A percentile compares a stretch with the other conserved stretches of the same genome.
Conservation (phyloP, 768 basidiomycete species). For the Auriscalpium vulgare region DNA sequence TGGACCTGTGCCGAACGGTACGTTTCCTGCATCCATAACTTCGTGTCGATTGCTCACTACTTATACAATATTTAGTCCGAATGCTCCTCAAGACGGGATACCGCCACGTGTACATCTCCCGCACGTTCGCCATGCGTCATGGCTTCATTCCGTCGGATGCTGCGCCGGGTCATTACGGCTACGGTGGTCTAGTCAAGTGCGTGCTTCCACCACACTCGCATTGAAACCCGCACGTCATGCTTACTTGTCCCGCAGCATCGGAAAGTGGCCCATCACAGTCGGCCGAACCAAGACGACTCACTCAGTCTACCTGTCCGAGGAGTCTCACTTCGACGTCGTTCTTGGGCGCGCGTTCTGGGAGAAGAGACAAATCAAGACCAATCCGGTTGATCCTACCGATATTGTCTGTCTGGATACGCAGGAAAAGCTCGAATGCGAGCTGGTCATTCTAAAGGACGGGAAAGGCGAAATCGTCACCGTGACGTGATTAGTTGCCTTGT, state of each 20-base stretch:
- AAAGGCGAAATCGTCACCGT: conserved; percentile 69
- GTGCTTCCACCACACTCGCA: background rate
- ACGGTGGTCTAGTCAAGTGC: conserved; percentile 72
- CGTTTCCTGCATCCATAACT: conserved; percentile 16
- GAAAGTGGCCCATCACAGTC: conserved; percentile 80
- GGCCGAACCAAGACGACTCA: conserved; percentile 31
- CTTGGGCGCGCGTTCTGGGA: conserved; percentile 83
- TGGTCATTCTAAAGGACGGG: conserved; percentile 88
- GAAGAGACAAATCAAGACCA: conserved; percentile 69
- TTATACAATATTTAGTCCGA: conserved; percentile 42
- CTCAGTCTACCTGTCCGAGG: conserved; percentile 84
- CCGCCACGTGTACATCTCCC: conserved; percentile 90
- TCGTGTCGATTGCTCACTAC: background rate
- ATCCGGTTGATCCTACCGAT: conserved; percentile 78
- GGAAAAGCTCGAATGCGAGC: conserved; percentile 85
- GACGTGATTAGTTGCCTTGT: background rate
- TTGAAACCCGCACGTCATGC: background rate
- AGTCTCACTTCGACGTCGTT: conserved; percentile 93
- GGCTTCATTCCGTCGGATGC: conserved; percentile 85
- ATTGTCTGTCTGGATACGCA: conserved; percentile 89
- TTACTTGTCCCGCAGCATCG: conserved; percentile 37
- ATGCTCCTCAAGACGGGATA: conserved; percentile 94
- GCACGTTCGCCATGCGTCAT: conserved; percentile 83
- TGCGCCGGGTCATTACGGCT: conserved; percentile 89
- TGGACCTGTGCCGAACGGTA: conserved; percentile 84